A percentile compares a stretch with the other conserved stretches of the same genome.
Evolutionary conservation across 805 yeast species (phyloP).

Genomic region (Wickerhamiella slavikovae): DNA sequence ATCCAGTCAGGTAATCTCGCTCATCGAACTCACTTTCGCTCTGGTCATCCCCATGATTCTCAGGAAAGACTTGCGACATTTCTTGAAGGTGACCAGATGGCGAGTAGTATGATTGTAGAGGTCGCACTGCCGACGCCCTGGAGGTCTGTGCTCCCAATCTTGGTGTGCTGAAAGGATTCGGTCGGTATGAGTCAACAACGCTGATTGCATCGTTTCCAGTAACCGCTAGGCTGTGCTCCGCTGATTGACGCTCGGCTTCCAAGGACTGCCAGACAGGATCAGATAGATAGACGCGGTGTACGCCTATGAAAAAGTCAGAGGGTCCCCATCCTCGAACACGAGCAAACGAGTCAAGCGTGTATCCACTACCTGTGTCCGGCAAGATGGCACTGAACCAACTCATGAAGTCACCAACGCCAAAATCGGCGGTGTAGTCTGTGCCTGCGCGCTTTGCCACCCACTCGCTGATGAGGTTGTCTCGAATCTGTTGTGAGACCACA

Average conservation of each 20-base stretch:
- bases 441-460: constrained; percentile 19
- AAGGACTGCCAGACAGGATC: constrained; percentile 21
- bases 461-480: constrained; percentile 19
- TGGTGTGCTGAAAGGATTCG: background rate
- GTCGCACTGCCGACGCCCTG: background rate
- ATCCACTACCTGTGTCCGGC: constrained; percentile 12
- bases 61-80: constrained; percentile 7
- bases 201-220: background rate
- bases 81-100: constrained; percentile 4
- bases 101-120: constrained; percentile 3
- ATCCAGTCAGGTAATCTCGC: constrained; percentile 11
- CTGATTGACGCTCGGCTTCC: constrained; percentile 11
- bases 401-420: constrained; percentile 20
- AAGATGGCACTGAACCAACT: constrained; percentile 16
- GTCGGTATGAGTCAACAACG: too few relatives aligned
- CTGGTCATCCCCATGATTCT: constrained; percentile 22
- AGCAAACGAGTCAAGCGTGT: constrained; percentile 19
- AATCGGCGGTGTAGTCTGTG: constrained; percentile 22
- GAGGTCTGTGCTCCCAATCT: background rate
- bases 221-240: background rate
- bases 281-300: constrained; percentile 18
- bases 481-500: constrained; percentile 19
- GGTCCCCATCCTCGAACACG: constrained; percentile 16
- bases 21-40: constrained; percentile 10
- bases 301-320: constrained; percentile 18